A percentile compares a stretch with the other conserved stretches of the same genome.
Conservation (phyloP, 139 green algal species). For the Tetratostichococcus sp. region DNA sequence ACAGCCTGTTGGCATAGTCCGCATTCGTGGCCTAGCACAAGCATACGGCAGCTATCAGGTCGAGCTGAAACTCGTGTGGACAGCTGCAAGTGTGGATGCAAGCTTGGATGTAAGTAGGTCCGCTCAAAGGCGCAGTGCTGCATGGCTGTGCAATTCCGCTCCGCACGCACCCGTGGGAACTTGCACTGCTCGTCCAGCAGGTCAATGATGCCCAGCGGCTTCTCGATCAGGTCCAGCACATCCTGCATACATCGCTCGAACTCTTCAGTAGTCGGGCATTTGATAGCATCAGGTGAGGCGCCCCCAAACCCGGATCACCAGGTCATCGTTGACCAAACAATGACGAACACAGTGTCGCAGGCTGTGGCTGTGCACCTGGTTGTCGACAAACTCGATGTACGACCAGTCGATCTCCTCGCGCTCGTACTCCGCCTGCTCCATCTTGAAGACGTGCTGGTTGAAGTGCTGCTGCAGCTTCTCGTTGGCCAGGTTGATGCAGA, state of each 20-base stretch:
- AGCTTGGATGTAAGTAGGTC: too few relatives aligned
- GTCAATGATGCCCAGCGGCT: constrained; percentile 83
- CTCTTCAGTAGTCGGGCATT: too few relatives aligned
- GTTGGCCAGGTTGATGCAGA: constrained; percentile 99
- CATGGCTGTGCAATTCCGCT: too few relatives aligned
- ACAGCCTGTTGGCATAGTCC: constrained; percentile 88
- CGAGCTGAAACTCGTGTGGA: too few relatives aligned
- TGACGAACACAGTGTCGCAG: too few relatives aligned
- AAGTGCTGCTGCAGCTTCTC: constrained; percentile 99
- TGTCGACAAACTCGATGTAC: constrained; percentile 99
- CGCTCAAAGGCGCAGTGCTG: too few relatives aligned
- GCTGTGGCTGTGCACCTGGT: too few relatives aligned
- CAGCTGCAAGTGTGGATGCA: too few relatives aligned
- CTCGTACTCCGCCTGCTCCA: constrained; percentile 99
- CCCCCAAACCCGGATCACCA: too few relatives aligned
- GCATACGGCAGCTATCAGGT: background rate
- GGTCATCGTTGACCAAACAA: too few relatives aligned
- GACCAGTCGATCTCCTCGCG: constrained; percentile 96
- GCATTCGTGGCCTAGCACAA: constrained; percentile 57
- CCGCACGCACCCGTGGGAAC: constrained; percentile 57
- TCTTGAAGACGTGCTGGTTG: constrained; percentile 98
- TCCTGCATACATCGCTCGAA: too few relatives aligned
- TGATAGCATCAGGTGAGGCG: constrained; percentile 12
- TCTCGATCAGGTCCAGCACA: constrained; percentile 95
- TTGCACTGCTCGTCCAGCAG: constrained; percentile 92